Base-by-base conservation (phyloP, 2,329 filamentous ascomycete genomes). In the Lasiodiplodia gonubiensis region DNA sequence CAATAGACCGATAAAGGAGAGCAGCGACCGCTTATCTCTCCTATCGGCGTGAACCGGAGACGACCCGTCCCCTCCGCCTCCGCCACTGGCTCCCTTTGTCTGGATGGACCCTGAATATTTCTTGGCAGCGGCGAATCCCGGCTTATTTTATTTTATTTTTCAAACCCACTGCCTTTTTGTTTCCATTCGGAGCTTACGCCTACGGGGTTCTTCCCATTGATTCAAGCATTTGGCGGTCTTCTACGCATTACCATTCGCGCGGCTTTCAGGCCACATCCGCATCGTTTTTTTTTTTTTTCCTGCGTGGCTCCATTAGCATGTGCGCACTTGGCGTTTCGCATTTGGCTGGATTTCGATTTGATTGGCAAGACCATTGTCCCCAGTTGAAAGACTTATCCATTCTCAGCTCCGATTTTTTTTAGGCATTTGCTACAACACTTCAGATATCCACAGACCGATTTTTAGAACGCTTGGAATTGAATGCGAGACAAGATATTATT, bases 381-480 rank as follows among this genome's bases (percentile, higher is more conserved):
- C 54, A 23, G 33, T 21, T 33, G 52, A 12, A 42, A 57, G 16
- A 16, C 23, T 21, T 39, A 21, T 25, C 21, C 39, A 35, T 46
- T 46, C 10, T 46, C 42, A 46, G 42, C 42, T 46, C 2, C 18
- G 27, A 30, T 1, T 46, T 65, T 67, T 30, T 57, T 53, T 12
- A 16, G 61, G n/a, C 27, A n/a, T 54, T 37, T 55, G 30, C 30
- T 55, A 11, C n/a, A 21, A 5, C 18, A 33, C 39, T 30, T 66
- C 53, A 25, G 25, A 52, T 60, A 61, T 60, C 64, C 64, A 60
- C 52, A 66, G 52, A 66, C 16, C 52, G 52, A 33, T 23, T 39
- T 35, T 64, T 42, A 42, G 39, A 37, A 54, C 16, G 39, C 30
- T 48, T 59, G 11, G 33, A 25, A 55, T 21, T 39, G 42, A 53